Conservation (phyloP, 352 stramenopile genomes). For the Lagenidium giganteum region DNA sequence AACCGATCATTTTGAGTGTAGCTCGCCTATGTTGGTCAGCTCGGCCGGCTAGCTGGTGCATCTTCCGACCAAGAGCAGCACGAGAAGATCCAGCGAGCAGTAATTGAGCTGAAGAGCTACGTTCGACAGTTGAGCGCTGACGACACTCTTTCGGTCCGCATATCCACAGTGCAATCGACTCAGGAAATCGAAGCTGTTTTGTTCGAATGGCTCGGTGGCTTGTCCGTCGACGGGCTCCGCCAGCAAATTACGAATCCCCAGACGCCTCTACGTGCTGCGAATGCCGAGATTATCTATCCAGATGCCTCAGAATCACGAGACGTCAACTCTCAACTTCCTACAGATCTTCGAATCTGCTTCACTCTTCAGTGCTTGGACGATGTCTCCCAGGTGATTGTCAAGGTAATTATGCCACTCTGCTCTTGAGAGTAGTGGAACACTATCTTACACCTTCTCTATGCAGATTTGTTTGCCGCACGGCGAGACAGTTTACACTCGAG, state of each 20-base stretch:
- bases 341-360: not conserved
- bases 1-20: no score
- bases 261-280: not conserved
- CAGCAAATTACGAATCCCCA: not conserved
- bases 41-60: no score
- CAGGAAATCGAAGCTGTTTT: no score
- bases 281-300: not conserved
- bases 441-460: not conserved
- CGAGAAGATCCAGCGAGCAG: no score
- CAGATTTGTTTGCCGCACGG: not conserved
- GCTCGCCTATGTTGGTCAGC: no score
- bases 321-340: not conserved
- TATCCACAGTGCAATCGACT: no score
- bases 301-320: not conserved
- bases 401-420: not conserved
- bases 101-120: no score
- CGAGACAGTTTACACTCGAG: not conserved
- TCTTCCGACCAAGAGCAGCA: no score
- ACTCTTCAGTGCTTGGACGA: not conserved
- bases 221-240: no score
- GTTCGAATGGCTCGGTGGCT: no score
- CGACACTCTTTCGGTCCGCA: no score
- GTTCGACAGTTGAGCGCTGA: no score
- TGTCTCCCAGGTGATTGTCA: not conserved
- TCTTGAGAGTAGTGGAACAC: conserved; percentile 1